Evolutionary conservation across 768 basidiomycete genomes (phyloP).

Genomic region (Mycena rebaudengoi): DNA sequence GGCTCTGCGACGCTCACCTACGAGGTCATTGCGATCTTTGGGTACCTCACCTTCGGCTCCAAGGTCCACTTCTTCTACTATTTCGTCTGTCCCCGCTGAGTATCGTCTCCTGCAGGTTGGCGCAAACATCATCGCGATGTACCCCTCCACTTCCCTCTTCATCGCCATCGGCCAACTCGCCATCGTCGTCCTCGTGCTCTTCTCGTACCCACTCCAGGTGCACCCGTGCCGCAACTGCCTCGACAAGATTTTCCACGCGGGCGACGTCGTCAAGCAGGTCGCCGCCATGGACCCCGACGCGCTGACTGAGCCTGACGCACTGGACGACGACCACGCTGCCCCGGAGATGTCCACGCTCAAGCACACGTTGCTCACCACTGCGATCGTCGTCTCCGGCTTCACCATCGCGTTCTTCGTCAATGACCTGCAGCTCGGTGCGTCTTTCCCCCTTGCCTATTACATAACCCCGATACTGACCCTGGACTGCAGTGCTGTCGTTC

Average conservation of each 20-base stretch:
- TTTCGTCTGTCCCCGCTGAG: conserved; percentile 49
- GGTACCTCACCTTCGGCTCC: conserved; percentile 93
- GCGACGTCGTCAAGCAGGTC: conserved; percentile 43
- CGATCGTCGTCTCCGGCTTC: conserved; percentile 72
- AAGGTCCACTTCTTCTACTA: conserved; percentile 54
- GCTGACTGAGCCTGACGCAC: conserved; percentile 51
- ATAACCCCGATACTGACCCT: not conserved
- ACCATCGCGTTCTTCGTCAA: conserved; percentile 81
- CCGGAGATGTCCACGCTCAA: conserved; percentile 73
- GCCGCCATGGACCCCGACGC: conserved; percentile 49
- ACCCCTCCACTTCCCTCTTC: conserved; percentile 88
- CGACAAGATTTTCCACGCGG: conserved; percentile 83
- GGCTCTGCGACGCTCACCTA: conserved; percentile 86
- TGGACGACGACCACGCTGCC: conserved; percentile 61
- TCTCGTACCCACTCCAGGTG: conserved; percentile 95
- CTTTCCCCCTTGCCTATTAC: not conserved
- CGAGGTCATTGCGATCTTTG: conserved; percentile 87
- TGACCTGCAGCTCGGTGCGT: conserved; percentile 77
- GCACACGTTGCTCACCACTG: conserved; percentile 74
- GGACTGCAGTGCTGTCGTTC: conserved; percentile 82
- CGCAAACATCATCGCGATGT: conserved; percentile 95
- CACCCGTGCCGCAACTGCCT: conserved; percentile 93
- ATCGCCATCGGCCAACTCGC: conserved; percentile 94
- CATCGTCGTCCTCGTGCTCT: conserved; percentile 88
- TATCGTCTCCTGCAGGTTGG: conserved; percentile 92